Percentiles rank a stretch among this genome's conserved stretches.
Conservation (phyloP, 768 basidiomycete species). For the Tricholoma bakamatsutake region DNA sequence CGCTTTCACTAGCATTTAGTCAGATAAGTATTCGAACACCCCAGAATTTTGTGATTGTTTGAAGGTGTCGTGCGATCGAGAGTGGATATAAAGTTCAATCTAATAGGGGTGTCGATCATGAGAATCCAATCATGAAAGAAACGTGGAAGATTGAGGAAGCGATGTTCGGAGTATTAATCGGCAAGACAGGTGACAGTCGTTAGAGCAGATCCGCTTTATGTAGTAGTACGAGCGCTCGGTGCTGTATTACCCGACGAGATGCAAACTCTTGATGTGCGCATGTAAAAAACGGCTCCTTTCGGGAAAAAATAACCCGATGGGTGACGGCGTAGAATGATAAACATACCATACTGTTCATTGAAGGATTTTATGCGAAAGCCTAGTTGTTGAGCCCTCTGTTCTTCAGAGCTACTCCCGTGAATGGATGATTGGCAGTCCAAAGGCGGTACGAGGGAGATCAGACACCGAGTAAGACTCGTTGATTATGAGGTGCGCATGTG, state of each 20-base stretch:
- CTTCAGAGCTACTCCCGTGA: not conserved
- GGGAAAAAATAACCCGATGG: not conserved
- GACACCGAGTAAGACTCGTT: not conserved
- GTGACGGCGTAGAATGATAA: not conserved
- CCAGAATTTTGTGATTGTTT: not conserved
- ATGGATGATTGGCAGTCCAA: not conserved
- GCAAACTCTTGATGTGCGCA: not conserved
- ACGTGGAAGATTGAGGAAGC: too few species aligned
- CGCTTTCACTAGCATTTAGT: not conserved
- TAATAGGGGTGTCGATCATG: not conserved
- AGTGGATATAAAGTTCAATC: not conserved
- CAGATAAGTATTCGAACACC: not conserved
- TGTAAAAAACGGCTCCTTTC: not conserved
- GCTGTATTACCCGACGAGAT: not conserved
- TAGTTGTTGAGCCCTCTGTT: not conserved
- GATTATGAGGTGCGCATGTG: not conserved
- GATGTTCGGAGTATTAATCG: too few species aligned
- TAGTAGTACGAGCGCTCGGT: not conserved
- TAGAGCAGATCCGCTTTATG: too few species aligned
- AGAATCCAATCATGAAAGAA: not conserved
- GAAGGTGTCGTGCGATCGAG: not conserved
- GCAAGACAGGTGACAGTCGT: too few species aligned
- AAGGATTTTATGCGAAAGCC: not conserved
- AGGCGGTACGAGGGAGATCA: not conserved
- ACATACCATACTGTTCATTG: not conserved